These are phyloP conservation scores for Escovopsis sp. DNA, from an alignment of 2,329 filamentous ascomycete genomes.

Conservation along the genomic window DNA sequence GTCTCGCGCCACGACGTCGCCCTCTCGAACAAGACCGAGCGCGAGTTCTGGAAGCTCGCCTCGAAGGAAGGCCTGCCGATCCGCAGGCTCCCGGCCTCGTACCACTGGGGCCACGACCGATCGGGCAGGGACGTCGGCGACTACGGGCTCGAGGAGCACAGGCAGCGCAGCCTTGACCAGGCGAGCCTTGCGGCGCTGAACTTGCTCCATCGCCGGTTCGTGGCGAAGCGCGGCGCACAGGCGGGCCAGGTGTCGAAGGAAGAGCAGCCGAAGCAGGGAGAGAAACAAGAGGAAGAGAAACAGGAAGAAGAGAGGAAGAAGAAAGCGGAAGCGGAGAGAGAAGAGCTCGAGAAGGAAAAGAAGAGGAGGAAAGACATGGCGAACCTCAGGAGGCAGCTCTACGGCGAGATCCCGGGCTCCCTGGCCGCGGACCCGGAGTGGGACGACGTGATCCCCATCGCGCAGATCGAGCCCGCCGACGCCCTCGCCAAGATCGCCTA, in stretches of 20 bases:
- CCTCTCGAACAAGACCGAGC: constrained; percentile 32
- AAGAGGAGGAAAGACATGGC: constrained; percentile 35
- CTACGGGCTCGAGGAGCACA: constrained; percentile 31
- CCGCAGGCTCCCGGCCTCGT: constrained; percentile 24
- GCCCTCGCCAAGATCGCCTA: constrained; percentile 91
- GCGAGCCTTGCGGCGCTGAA: constrained; percentile 27
- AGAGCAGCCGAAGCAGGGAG: constrained; percentile 17
- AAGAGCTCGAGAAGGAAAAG: constrained; percentile 33
- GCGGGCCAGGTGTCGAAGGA: constrained; percentile 12
- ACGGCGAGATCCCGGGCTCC: constrained; percentile 31
- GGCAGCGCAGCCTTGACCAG: constrained; percentile 25
- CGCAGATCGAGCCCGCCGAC: constrained; percentile 66
- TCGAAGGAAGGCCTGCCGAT: constrained; percentile 36
- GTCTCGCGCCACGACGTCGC: constrained; percentile 20
- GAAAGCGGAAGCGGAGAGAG: constrained; percentile 30
- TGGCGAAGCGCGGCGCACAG: constrained; percentile 18
- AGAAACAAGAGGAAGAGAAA: constrained; percentile 32
- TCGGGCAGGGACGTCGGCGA: constrained; percentile 32
- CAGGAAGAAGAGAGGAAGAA: constrained; percentile 34
- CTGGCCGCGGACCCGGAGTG: constrained; percentile 53
- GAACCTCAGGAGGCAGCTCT: constrained; percentile 32
- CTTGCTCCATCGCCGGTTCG: constrained; percentile 29
- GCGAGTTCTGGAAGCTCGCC: constrained; percentile 42
- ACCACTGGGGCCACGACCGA: constrained; percentile 36
- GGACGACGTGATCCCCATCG: constrained; percentile 72